These are phyloP conservation scores for Phytopythium boreale DNA, from an alignment of 352 stramenopile genomes.

Conservation along the genomic window DNA sequence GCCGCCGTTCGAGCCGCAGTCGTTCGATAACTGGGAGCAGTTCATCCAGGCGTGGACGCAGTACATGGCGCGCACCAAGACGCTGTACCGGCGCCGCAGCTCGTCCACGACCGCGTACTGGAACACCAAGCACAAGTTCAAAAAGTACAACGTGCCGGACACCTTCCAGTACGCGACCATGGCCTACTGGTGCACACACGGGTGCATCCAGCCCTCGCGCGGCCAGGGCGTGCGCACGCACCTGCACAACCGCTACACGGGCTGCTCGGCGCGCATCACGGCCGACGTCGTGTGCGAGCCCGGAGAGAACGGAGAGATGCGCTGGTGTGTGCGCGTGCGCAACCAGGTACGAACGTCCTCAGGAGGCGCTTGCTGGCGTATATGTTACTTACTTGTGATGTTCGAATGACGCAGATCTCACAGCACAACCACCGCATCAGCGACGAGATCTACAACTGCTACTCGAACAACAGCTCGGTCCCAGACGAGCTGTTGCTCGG, in stretches of 20 bases:
- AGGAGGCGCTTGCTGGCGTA: not conserved
- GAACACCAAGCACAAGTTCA: conserved; percentile 76
- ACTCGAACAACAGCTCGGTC: conserved; percentile 77
- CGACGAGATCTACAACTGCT: conserved; percentile 77
- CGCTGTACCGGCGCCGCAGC: conserved; percentile 69
- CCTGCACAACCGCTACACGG: conserved; percentile 76
- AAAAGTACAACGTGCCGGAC: conserved; percentile 65
- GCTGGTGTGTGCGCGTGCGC: conserved; percentile 71
- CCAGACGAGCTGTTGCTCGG: conserved; percentile 67
- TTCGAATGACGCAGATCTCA: conserved; percentile 38
- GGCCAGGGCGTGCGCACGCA: conserved; percentile 72
- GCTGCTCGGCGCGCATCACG: conserved; percentile 68
- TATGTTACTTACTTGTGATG: not conserved
- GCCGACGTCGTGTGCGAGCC: conserved; percentile 71
- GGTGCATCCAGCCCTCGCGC: conserved; percentile 73
- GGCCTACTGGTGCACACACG: conserved; percentile 84
- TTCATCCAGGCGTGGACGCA: conserved; percentile 64
- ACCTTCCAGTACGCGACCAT: conserved; percentile 81
- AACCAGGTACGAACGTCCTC: conserved; percentile 44
- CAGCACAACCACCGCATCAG: conserved; percentile 77
- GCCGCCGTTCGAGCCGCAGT: conserved; percentile 45
- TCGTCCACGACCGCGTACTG: conserved; percentile 69
- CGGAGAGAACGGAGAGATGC: conserved; percentile 34
- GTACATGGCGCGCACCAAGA: conserved; percentile 72
- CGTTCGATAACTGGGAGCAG: conserved; percentile 61